Base-by-base conservation (phyloP, 495 filamentous ascomycete genomes). In the Coniosporium apollinis region DNA sequence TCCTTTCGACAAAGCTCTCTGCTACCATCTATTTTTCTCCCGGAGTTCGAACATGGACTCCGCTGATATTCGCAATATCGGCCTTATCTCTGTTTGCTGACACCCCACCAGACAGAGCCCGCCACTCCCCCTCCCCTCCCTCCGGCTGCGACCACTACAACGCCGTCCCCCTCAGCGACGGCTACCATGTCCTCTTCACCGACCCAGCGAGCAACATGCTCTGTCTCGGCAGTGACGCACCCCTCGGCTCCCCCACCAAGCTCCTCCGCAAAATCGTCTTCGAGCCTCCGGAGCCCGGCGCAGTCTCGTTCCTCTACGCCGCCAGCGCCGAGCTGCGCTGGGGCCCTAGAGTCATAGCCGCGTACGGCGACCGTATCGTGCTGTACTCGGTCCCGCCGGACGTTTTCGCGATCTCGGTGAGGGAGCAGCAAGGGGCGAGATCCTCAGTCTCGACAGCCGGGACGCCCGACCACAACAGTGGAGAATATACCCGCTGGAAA, bases 121-220 rank as follows among this genome's bases (percentile, higher is more conserved):
- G n/a, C n/a, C n/a, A n/a, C n/a, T n/a, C n/a, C n/a, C n/a, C n/a
- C n/a, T n/a, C n/a, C n/a, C n/a, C n/a, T n/a, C n/a, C 33, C 6
- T 37, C 38, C 0, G 60, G 64, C 38, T 67, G 61, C 19, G 74
- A 81, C 44, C 74, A 83, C 45, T 79, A 73, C 43, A 66, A 64
- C 8, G 78, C 78, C 4, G 55, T 79, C 3, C 79, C 79, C 1
- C 56, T 81, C 28, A 73, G 72, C 41, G 78, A 82, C 50, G 76
- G 78, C 1, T 59, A 69, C 26, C 73, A 82, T 41, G 59, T 84
- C 21, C 54, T 82, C 16, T 84, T 79, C 56, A 73, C 71, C 6
- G 77, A 82, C 39, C 75, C 76, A 3, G 55, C 55, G 5, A 69
- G 64, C 14, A 65, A 62, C 5, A 38, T 61, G 3, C 59, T 82